Conservation (phyloP, 164 flowering plant genomes). For the Pachysandra terminalis region DNA sequence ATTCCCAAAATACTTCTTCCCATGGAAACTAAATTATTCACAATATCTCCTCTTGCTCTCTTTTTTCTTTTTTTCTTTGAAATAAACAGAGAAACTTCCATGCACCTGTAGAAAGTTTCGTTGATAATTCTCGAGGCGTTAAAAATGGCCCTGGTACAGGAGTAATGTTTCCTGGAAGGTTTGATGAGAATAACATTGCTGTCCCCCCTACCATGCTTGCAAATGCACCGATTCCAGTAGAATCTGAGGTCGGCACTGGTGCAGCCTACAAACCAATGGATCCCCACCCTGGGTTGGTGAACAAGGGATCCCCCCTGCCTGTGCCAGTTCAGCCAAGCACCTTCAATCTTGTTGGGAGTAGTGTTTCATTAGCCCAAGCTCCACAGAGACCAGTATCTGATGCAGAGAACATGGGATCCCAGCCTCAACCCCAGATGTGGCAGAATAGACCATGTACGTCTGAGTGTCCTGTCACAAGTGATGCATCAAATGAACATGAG, state of each 20-base stretch:
- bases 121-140: conserved; percentile 44
- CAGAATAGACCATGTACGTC: conserved; percentile 29
- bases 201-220: conserved; percentile 44
- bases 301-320: conserved; percentile 38
- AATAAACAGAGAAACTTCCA: conserved; percentile 84
- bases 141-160: conserved; percentile 56
- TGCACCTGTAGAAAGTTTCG: conserved; percentile 56
- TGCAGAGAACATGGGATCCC: conserved; percentile 23
- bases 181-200: conserved; percentile 49
- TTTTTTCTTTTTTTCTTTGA: neutral
- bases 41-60: neutral
- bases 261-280: conserved; percentile 39
- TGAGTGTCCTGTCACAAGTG: conserved; percentile 33
- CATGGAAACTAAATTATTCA: neutral
- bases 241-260: conserved; percentile 42
- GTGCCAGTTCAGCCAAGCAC: conserved; percentile 31
- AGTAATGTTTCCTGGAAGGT: conserved; percentile 47
- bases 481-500: conserved; percentile 43
- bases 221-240: conserved; percentile 41
- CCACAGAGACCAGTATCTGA: conserved; percentile 34
- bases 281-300: conserved; percentile 38
- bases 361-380: conserved; percentile 37
- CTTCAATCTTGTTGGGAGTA: conserved; percentile 29
- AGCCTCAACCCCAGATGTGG: conserved; percentile 18
- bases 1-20: neutral